Percentiles rank a stretch among this genome's conserved stretches.
Conservation (phyloP, 2,329 filamentous ascomycete genomes). For the Myriosclerotinia scirpicola region DNA sequence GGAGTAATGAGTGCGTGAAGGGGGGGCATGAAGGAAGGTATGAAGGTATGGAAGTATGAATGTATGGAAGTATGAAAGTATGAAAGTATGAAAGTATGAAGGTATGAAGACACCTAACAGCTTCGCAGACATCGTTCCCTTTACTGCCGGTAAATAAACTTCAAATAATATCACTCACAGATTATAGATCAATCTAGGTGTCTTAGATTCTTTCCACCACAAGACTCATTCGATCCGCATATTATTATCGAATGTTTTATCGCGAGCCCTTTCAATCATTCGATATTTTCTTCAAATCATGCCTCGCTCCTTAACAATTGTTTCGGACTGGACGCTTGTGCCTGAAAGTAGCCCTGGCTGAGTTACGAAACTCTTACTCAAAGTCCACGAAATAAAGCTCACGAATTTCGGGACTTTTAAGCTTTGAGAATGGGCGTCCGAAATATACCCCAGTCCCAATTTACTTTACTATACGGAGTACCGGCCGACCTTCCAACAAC, state of each 20-base stretch:
- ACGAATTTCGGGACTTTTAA: neutral
- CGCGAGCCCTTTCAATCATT: neutral
- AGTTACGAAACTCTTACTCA: neutral
- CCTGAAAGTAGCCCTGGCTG: neutral
- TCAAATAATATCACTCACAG: slow-evolving; percentile 12
- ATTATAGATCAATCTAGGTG: slow-evolving; percentile 2
- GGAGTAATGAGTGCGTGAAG: no score
- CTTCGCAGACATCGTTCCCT: neutral
- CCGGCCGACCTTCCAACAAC: neutral
- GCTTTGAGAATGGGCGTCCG: neutral
- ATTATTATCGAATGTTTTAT: slow-evolving; percentile 2
- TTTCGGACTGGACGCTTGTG: neutral
- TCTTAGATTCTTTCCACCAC: neutral
- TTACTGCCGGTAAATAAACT: neutral
- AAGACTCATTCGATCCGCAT: neutral
- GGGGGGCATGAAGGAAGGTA: no score
- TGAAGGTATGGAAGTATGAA: no score
- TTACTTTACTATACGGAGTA: neutral
- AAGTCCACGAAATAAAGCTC: neutral
- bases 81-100: neutral
- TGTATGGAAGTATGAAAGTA: no score
- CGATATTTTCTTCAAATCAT: neutral
- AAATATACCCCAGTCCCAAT: neutral
- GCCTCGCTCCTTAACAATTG: no score
- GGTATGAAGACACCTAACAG: neutral